phyloP scores from a whole-genome alignment of 768 basidiomycete genomes.

The Agrocybe chaxingu region DNA sequence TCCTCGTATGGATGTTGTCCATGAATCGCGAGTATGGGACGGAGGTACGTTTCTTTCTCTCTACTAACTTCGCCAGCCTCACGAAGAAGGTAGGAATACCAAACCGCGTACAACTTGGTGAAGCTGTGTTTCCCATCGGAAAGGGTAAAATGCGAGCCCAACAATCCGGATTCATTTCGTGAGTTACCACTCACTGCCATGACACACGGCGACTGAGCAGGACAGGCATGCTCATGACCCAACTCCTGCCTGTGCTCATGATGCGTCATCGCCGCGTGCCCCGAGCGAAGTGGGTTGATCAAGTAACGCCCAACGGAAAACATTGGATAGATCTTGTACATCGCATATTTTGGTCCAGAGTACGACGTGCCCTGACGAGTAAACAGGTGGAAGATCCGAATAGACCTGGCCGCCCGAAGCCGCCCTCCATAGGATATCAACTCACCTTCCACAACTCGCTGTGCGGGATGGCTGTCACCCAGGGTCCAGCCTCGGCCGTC shows the following conservation, averaged over 20 bases:
- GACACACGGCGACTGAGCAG: slow-evolving; percentile 5
- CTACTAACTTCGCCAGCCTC: slow-evolving; percentile 6
- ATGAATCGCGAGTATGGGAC: slow-evolving; percentile 70
- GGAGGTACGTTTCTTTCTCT: slow-evolving; percentile 41
- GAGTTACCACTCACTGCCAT: slow-evolving; percentile 24
- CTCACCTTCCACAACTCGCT: slow-evolving; percentile 65
- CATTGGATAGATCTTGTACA: slow-evolving; percentile 80
- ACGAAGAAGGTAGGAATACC: slow-evolving; percentile 58
- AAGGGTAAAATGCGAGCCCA: slow-evolving; percentile 50
- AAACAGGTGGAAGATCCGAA: slow-evolving; percentile 46
- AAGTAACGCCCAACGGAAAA: slow-evolving; percentile 57
- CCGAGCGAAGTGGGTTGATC: slow-evolving; percentile 69
- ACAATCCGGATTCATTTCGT: slow-evolving; percentile 67
- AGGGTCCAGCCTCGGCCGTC: slow-evolving; percentile 71
- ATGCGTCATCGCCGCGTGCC: slow-evolving; percentile 83
- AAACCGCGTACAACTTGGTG: slow-evolving; percentile 59
- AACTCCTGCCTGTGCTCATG: slow-evolving; percentile 79
- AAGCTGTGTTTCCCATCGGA: slow-evolving; percentile 59
- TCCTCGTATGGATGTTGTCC: slow-evolving; percentile 80
- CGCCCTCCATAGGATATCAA: slow-evolving; percentile 80
- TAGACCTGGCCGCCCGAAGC: slow-evolving; percentile 54
- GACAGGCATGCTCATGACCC: slow-evolving; percentile 65
- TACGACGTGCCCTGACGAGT: slow-evolving; percentile 6
- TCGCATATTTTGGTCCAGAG: not conserved
- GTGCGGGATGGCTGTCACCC: slow-evolving; percentile 84